phyloP scores from a whole-genome alignment of 495 filamentous ascomycete genomes.

The Margaritispora aquatica region DNA sequence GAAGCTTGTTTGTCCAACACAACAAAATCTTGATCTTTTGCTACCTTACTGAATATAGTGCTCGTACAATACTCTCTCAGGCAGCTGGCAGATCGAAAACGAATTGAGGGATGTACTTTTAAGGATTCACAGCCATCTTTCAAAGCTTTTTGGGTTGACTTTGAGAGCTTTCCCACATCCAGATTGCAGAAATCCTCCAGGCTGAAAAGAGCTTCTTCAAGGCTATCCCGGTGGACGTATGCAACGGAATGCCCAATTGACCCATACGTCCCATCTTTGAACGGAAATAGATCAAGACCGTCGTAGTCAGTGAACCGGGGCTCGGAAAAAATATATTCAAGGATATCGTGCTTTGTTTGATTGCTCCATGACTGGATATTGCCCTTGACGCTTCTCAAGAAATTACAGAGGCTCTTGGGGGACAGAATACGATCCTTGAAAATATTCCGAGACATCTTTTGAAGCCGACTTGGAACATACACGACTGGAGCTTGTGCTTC shows the following conservation, averaged over 20 bases:
- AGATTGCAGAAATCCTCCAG: constrained; percentile 10
- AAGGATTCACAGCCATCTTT: constrained; percentile 1
- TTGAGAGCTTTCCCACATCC: constrained; percentile 9
- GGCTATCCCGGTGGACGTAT: constrained; percentile 7
- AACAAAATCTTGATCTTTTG: constrained; percentile 11
- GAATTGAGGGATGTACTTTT: constrained; percentile 11
- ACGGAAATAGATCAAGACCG: constrained; percentile 16
- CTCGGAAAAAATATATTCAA: constrained; percentile 15
- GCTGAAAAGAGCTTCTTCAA: constrained; percentile 11
- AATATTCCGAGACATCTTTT: not conserved
- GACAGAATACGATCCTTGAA: constrained; percentile 8
- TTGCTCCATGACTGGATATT: constrained; percentile 2
- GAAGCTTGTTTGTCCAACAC: not conserved
- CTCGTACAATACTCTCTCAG: constrained; percentile 19
- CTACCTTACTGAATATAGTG: constrained; percentile 13
- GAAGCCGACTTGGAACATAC: constrained; percentile 5
- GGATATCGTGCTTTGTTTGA: constrained; percentile 12
- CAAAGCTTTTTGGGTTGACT: not conserved
- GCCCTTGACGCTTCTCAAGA: constrained; percentile 1
- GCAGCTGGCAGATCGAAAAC: constrained; percentile 10
- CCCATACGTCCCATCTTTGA: constrained; percentile 17
- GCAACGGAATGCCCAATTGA: constrained; percentile 3
- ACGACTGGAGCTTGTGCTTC: constrained; percentile 17
- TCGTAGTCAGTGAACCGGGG: constrained; percentile 2
- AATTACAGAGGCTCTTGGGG: constrained; percentile 1